Percentiles rank a stretch among this genome's conserved stretches.
phyloP scores from a whole-genome alignment of 176 grass and related monocot species.

The Oryza glaberrima region DNA sequence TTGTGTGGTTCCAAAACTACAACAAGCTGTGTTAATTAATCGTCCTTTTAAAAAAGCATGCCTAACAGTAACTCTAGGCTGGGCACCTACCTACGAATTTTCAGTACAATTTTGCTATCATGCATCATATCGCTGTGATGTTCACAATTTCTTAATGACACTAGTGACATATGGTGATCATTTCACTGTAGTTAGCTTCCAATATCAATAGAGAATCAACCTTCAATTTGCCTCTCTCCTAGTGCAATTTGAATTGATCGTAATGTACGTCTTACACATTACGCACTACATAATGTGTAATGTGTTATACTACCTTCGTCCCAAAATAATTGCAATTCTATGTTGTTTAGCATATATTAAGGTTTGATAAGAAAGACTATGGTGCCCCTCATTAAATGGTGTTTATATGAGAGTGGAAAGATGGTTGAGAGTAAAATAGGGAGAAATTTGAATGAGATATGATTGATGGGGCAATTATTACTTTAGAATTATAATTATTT shows the following conservation, averaged over 20 bases:
- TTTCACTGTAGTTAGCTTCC: not conserved
- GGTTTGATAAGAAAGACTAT: no score
- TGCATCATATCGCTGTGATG: no score
- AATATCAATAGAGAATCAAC: not conserved
- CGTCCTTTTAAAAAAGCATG: not conserved
- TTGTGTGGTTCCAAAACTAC: constrained; percentile 5
- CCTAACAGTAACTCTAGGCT: not conserved
- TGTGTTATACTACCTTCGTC: not conserved
- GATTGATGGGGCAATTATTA: no score
- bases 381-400: no score
- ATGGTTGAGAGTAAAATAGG: no score
- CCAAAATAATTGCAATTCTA: no score
- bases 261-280: not conserved
- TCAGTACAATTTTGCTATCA: no score
- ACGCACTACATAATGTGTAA: not conserved
- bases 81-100: not conserved
- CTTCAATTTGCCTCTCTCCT: not conserved
- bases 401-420: no score
- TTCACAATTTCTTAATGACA: not conserved
- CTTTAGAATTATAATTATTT: no score
- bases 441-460: no score
- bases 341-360: no score
- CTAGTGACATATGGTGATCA: not conserved
- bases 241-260: not conserved
- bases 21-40: not conserved